phyloP scores from a whole-genome alignment of 2,329 filamentous ascomycete genomes.

The Delphinella strobiligena region DNA sequence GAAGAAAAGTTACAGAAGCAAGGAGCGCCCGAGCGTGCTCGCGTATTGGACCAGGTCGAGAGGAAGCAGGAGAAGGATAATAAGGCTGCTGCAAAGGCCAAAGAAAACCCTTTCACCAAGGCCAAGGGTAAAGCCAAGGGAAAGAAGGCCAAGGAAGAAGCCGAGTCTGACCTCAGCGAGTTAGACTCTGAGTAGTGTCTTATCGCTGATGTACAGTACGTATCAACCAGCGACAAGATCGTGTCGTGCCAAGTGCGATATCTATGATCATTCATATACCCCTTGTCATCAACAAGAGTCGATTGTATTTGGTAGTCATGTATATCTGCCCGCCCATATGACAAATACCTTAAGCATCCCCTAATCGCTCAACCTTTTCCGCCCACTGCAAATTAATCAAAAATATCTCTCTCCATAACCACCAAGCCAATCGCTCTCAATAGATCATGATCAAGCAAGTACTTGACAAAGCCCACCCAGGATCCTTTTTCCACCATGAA shows the following conservation, averaged over 20 bases:
- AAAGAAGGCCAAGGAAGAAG: constrained; percentile 10
- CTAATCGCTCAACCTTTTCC: too few species aligned
- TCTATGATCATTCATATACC: not conserved
- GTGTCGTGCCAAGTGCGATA: not conserved
- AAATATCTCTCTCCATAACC: too few species aligned
- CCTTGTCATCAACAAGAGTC: not conserved
- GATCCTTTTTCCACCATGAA: too few species aligned
- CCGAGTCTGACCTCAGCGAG: constrained; percentile 15
- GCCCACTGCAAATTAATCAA: too few species aligned
- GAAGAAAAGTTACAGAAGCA: constrained; percentile 54
- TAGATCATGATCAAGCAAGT: too few species aligned
- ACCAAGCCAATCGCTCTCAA: too few species aligned
- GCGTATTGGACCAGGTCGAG: constrained; percentile 68
- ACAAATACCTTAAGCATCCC: too few species aligned
- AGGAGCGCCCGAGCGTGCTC: constrained; percentile 60
- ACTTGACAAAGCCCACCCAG: too few species aligned
- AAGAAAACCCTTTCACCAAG: constrained; percentile 24
- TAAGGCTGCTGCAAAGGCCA: constrained; percentile 29
- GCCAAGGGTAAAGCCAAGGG: constrained; percentile 21
- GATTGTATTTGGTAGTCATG: not conserved
- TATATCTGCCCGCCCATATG: not conserved
- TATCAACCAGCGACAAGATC: not conserved
- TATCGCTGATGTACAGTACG: too few species aligned
- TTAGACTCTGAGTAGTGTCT: not conserved
- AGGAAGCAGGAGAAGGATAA: constrained; percentile 53